These are phyloP conservation scores for Cylindrotheca closterium DNA, from an alignment of 108 stramenopile species.

Conservation along the genomic window DNA sequence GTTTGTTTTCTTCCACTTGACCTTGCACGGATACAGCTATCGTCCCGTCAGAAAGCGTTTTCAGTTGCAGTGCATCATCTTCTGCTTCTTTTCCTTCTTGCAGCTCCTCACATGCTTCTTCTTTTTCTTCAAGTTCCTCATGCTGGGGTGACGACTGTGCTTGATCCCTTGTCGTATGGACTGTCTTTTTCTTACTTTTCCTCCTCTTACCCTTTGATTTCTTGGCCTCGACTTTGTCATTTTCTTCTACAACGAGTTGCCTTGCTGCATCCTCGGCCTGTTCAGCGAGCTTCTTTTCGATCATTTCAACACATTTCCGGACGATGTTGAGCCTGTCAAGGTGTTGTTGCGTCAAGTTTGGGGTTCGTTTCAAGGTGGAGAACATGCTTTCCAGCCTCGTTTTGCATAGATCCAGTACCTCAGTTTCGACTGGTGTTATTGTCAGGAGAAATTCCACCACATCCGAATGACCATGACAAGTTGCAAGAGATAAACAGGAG, in stretches of 20 bases:
- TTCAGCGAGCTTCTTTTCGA: neutral
- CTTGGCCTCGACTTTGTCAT: neutral
- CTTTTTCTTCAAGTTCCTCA: too few species aligned
- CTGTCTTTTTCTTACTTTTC: neutral
- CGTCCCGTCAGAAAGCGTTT: conserved; percentile 24
- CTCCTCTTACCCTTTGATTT: conserved; percentile 1
- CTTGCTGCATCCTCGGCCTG: neutral
- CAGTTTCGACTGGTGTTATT: conserved; percentile 14
- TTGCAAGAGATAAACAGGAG: conserved; percentile 43
- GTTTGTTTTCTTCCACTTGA: neutral
- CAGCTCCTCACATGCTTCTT: conserved; percentile 3
- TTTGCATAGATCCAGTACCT: conserved; percentile 34
- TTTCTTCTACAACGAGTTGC: neutral
- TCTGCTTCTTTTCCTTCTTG: neutral
- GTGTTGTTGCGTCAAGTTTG: neutral
- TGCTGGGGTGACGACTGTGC: too few species aligned
- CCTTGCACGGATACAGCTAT: conserved; percentile 17
- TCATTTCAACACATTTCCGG: conserved; percentile 2
- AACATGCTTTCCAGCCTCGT: conserved; percentile 20
- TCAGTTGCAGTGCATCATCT: conserved; percentile 7
- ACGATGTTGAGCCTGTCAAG: neutral
- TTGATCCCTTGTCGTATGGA: too few species aligned
- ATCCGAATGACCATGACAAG: conserved; percentile 41
- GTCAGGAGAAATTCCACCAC: conserved; percentile 35
- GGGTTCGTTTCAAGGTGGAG: conserved; percentile 10